Evolutionary conservation across 1,139 yeast species (phyloP).

Genomic region (Blastobotrys ciferrii): DNA sequence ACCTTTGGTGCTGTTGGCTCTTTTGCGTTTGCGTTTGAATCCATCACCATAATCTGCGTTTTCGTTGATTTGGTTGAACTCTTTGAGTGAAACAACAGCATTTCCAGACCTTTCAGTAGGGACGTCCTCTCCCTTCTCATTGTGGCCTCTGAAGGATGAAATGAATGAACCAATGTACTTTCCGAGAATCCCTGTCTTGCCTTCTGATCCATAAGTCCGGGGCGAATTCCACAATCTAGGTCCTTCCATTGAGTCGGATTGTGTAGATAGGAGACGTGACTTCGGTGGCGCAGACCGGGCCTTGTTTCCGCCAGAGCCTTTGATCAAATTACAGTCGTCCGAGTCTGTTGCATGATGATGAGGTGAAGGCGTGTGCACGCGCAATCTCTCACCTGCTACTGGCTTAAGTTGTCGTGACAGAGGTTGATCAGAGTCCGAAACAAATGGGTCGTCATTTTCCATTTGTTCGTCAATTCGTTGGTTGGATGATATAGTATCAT

Average conservation of each 20-base stretch:
- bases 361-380: conserved; percentile 5
- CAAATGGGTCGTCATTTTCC: conserved; percentile 3
- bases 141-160: conserved; percentile 4
- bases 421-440: conserved; percentile 1
- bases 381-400: neutral
- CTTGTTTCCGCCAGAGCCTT: neutral
- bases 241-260: conserved; percentile 1
- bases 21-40: conserved; percentile 18
- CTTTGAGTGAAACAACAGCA: conserved; percentile 16
- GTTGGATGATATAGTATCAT: too few species aligned
- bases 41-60: conserved; percentile 18
- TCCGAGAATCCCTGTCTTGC: neutral
- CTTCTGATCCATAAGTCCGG: neutral
- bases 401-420: neutral
- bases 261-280: neutral
- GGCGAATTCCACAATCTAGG: conserved; percentile 7
- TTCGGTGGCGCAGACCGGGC: neutral
- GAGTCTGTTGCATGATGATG: neutral
- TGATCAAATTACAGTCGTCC: conserved; percentile 2
- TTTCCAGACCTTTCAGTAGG: conserved; percentile 1
- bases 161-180: conserved; percentile 4
- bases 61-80: conserved; percentile 17
- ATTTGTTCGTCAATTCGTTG: too few species aligned
- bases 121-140: conserved; percentile 1
- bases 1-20: conserved; percentile 1